These are phyloP conservation scores for Schizosaccharomyces cryophilus DNA, from an alignment of 805 yeast genomes.

Conservation along the genomic window DNA sequence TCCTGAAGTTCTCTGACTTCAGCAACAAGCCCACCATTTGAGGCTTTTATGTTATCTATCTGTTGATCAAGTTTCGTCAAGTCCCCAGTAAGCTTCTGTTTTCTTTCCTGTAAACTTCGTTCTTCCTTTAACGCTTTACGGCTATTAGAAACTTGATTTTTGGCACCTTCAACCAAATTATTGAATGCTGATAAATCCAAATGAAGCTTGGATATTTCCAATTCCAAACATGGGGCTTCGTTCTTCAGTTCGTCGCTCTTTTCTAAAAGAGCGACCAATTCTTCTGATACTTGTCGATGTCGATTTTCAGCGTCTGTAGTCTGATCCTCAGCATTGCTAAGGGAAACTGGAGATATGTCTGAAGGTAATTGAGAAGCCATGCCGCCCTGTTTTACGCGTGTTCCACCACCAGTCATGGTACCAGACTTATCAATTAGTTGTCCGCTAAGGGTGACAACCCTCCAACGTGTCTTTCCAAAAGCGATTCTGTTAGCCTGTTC, in stretches of 20 bases:
- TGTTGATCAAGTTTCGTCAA: slow-evolving; percentile 14
- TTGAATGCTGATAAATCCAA: slow-evolving; percentile 34
- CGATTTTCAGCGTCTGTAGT: not conserved
- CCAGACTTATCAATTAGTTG: slow-evolving; percentile 80
- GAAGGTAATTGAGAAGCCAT: slow-evolving; percentile 24
- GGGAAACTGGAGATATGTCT: not conserved
- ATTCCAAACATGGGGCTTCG: slow-evolving; percentile 30
- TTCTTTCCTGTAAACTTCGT: slow-evolving; percentile 9
- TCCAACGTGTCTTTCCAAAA: slow-evolving; percentile 51
- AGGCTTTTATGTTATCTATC: slow-evolving; percentile 22
- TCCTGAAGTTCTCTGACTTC: slow-evolving; percentile 41
- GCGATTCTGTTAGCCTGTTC: slow-evolving; percentile 72
- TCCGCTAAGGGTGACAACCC: slow-evolving; percentile 86
- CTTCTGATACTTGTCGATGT: not conserved
- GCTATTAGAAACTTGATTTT: slow-evolving; percentile 13
- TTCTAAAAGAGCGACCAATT: not conserved
- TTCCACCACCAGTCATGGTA: slow-evolving; percentile 92
- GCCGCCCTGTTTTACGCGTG: slow-evolving; percentile 37
- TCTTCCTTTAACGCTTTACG: slow-evolving; percentile 7
- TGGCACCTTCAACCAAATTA: slow-evolving; percentile 1
- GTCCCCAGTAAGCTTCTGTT: slow-evolving; percentile 5
- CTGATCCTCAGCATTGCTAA: not conserved
- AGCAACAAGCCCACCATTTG: slow-evolving; percentile 30
- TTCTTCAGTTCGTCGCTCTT: not conserved
- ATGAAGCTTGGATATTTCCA: slow-evolving; percentile 25